Base-by-base conservation (phyloP, 73 alveolate genomes). In the Urostyla sp. region DNA sequence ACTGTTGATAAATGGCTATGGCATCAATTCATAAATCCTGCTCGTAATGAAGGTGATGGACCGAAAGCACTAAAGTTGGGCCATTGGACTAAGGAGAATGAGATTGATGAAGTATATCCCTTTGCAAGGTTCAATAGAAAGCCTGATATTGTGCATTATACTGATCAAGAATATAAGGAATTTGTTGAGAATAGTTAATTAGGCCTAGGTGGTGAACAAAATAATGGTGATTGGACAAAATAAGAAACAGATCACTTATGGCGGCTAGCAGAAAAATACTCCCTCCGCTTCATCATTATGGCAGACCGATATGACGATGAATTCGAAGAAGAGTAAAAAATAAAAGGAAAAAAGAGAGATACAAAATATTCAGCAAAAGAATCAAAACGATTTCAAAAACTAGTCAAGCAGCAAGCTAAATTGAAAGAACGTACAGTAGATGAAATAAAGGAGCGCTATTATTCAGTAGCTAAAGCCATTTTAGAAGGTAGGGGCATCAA, bases 81-180 rank as follows among this genome's bases (percentile, higher is more conserved):
- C 38, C 99, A 95, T 58, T 95, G 99, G 98, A 87, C 67, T 80
- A 93, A 89, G 61, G 88, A 84, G 37, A 87, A 92, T 67, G 98
- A 95, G 59, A 88, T 53, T 7, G 91, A 88, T 50, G 96, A 95
- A 75, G 92, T 85, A 50, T 95, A 95, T 77, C 92, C 96, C 20
- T 91, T 90, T 58, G 95, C 95, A 10, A 88, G 91, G 85, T 87
- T 90, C 40, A 88, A 95, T 67, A 91, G 90, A 60, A 84, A 75
- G 38, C 66, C 93, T 0, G 97, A 93, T 38, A 63, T 93, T 18
- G 87, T 95, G 32, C 84, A 73, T 13, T 89, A 86, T 60, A 80
- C 93, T 8, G 91, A 93, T 31, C 97, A 95, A 26, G 98, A 93
- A 72, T 92, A 92, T 61, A 67, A 76, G 46, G 67, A 73, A 32